Conservation (phyloP, 345 rosid genomes). For the Dipteronia sinensis region DNA sequence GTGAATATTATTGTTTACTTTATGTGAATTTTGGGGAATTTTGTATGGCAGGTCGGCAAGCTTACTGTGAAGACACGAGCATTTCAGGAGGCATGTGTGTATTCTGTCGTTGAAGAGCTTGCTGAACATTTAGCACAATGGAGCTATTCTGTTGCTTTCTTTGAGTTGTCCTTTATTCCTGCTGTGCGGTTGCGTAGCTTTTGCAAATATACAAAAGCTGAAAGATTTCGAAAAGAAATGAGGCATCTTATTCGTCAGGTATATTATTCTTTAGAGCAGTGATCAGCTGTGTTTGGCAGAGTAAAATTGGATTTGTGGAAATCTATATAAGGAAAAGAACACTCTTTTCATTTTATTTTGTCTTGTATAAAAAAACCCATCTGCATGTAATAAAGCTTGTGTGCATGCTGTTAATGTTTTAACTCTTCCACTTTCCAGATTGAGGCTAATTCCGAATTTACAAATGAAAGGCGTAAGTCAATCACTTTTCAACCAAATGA, state of each 20-base stretch:
- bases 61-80: conserved; percentile 81
- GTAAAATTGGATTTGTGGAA: conserved; percentile 10
- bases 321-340: background rate
- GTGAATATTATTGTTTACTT: background rate
- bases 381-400: conserved; percentile 4
- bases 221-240: conserved; percentile 90
- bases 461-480: conserved; percentile 58
- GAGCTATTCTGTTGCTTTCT: conserved; percentile 86
- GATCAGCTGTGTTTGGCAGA: background rate
- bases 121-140: conserved; percentile 90
- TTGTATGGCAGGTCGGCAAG: conserved; percentile 65
- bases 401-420: conserved; percentile 20
- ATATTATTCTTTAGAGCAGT: conserved; percentile 14
- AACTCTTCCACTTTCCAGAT: conserved; percentile 40
- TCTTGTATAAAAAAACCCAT: background rate
- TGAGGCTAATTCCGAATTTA: conserved; percentile 64
- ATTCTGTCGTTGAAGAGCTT: conserved; percentile 80
- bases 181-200: conserved; percentile 70
- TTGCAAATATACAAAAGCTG: conserved; percentile 77
- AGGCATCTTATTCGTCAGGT: conserved; percentile 84
- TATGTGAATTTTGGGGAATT: conserved; percentile 14
- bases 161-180: conserved; percentile 84
- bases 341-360: background rate
- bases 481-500: conserved; percentile 71
- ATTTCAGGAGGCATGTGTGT: conserved; percentile 93